Conservation (phyloP, 768 basidiomycete genomes). For the Mrakia gelida region DNA sequence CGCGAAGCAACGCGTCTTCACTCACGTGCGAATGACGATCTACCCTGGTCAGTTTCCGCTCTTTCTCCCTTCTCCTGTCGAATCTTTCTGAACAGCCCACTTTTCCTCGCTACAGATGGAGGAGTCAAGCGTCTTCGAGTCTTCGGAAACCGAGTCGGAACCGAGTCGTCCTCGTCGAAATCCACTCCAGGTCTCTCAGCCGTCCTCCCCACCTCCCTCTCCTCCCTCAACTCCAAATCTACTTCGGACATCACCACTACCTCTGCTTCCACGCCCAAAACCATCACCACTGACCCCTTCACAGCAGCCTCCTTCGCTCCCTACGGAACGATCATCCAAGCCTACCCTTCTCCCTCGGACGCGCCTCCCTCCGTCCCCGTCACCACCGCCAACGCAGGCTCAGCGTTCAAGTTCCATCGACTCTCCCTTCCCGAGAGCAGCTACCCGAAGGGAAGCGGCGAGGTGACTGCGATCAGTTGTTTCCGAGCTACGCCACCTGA, state of each 20-base stretch:
- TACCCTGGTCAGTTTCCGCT: conserved; percentile 55
- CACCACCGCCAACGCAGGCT: conserved; percentile 80
- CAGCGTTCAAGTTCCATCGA: conserved; percentile 90
- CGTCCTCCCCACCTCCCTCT: conserved; percentile 19
- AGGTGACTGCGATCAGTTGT: conserved; percentile 69
- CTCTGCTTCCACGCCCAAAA: conserved; percentile 14
- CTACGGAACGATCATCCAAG: conserved; percentile 89
- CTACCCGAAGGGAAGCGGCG: conserved; percentile 59
- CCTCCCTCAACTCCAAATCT: conserved; percentile 12
- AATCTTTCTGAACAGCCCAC: no score
- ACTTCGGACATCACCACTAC: neutral
- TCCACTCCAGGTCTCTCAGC: conserved; percentile 46
- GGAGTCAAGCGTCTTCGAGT: conserved; percentile 90
- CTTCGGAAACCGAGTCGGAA: conserved; percentile 59
- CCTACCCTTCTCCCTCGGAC: conserved; percentile 62
- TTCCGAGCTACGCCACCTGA: conserved; percentile 71
- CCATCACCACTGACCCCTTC: conserved; percentile 53
- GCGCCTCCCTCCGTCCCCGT: conserved; percentile 65
- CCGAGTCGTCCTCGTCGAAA: conserved; percentile 36
- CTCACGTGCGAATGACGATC: conserved; percentile 82
- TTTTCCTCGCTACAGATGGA: conserved; percentile 56
- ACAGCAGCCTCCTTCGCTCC: conserved; percentile 80
- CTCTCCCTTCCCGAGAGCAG: conserved; percentile 50
- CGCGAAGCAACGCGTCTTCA: conserved; percentile 54
- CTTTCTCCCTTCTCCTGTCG: neutral